These are phyloP conservation scores for Ogataea wickerhamii DNA, from an alignment of 805 yeast genomes.

Conservation along the genomic window DNA sequence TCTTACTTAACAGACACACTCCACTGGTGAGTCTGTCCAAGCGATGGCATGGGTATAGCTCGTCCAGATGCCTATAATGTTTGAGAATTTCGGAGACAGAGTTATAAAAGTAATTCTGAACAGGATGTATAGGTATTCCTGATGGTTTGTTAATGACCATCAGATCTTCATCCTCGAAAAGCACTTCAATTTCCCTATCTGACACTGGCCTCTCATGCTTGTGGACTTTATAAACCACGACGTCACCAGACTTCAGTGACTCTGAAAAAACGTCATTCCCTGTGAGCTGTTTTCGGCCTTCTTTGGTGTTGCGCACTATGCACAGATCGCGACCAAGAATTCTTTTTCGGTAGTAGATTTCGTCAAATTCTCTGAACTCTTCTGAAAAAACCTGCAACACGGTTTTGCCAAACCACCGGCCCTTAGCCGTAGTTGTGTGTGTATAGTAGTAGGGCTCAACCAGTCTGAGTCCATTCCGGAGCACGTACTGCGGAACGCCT, in stretches of 20 bases:
- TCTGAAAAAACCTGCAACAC: slow-evolving; percentile 36
- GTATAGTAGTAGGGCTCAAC: slow-evolving; percentile 40
- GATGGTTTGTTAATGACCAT: slow-evolving; percentile 49
- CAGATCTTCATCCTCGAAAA: slow-evolving; percentile 26
- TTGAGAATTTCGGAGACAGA: slow-evolving; percentile 45
- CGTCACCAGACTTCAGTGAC: slow-evolving; percentile 26
- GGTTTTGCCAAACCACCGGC: slow-evolving; percentile 41
- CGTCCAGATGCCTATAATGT: slow-evolving; percentile 21
- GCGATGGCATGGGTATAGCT: slow-evolving; percentile 43
- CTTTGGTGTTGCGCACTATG: slow-evolving; percentile 17
- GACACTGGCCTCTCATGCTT: slow-evolving; percentile 30
- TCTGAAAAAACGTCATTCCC: slow-evolving; percentile 25
- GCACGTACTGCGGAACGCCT: slow-evolving; percentile 17
- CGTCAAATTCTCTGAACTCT: slow-evolving; percentile 36
- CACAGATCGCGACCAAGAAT: slow-evolving; percentile 19
- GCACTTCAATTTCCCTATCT: slow-evolving; percentile 12
- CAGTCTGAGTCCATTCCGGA: slow-evolving; percentile 35
- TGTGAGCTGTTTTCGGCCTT: slow-evolving; percentile 27
- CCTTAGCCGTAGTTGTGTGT: slow-evolving; percentile 38
- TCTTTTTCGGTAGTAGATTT: slow-evolving; percentile 21
- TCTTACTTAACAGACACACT: slow-evolving; percentile 43
- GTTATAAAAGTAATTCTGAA: slow-evolving; percentile 43
- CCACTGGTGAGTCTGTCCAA: slow-evolving; percentile 56
- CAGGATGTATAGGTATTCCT: slow-evolving; percentile 55
- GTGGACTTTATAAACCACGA: slow-evolving; percentile 25